These are phyloP conservation scores for Aspergillus sparsus DNA, from an alignment of 495 filamentous ascomycete species.

Conservation along the genomic window DNA sequence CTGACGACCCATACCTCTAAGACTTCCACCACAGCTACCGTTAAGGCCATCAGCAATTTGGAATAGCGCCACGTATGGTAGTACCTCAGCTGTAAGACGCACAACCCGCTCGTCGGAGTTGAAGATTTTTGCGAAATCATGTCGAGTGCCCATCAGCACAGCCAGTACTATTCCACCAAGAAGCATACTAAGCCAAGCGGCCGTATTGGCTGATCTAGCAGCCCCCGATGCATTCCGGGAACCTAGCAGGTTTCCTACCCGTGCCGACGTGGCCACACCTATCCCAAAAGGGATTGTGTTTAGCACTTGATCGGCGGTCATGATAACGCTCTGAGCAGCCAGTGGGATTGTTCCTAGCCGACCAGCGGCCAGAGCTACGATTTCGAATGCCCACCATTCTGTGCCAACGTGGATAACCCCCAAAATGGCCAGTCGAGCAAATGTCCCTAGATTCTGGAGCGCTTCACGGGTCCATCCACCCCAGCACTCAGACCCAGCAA, in stretches of 20 bases:
- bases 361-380: constrained; percentile 88
- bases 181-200: constrained; percentile 71
- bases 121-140: constrained; percentile 81
- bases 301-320: constrained; percentile 91
- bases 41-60: constrained; percentile 91
- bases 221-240: constrained; percentile 68
- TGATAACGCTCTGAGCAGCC: constrained; percentile 88
- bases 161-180: constrained; percentile 70
- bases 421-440: constrained; percentile 72
- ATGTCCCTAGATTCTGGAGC: constrained; percentile 66
- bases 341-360: constrained; percentile 79
- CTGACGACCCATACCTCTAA: constrained; percentile 85
- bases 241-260: constrained; percentile 83
- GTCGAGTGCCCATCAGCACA: constrained; percentile 69
- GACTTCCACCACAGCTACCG: constrained; percentile 77
- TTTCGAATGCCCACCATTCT: constrained; percentile 97
- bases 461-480: constrained; percentile 73
- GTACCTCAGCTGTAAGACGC: constrained; percentile 73
- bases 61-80: constrained; percentile 90
- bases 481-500: constrained; percentile 77
- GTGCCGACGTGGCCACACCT: constrained; percentile 77
- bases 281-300: constrained; percentile 93
- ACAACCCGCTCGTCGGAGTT: constrained; percentile 78
- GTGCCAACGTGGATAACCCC: constrained; percentile 90
- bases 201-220: constrained; percentile 71